phyloP scores from a whole-genome alignment of 2,329 filamentous ascomycete species.

The Pseudocercospora macadamiae region DNA sequence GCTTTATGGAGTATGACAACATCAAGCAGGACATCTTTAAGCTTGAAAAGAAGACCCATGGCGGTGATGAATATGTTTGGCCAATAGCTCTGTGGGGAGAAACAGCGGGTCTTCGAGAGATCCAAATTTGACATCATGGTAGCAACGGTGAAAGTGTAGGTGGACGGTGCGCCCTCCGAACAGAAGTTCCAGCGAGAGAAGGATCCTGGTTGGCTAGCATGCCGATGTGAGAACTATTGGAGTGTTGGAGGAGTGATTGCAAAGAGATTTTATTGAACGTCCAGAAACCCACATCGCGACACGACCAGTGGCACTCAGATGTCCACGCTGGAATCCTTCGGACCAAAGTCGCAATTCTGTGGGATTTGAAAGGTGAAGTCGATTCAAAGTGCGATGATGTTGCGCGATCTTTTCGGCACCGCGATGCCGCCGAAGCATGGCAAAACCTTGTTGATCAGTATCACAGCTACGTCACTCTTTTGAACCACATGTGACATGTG shows the following conservation, averaged over 20 bases:
- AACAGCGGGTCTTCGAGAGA: neutral
- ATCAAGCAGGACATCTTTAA: neutral
- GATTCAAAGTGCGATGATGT: neutral
- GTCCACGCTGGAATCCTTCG: neutral
- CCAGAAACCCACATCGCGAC: neutral
- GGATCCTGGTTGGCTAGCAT: too few species aligned
- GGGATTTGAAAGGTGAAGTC: neutral
- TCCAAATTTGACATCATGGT: neutral
- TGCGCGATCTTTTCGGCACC: neutral
- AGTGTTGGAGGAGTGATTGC: neutral
- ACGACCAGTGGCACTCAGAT: neutral
- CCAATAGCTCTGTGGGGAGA: neutral
- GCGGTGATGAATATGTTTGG: neutral
- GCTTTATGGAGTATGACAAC: neutral
- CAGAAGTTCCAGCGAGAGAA: too few species aligned
- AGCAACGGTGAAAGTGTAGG: neutral
- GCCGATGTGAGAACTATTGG: too few species aligned
- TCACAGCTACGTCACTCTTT: neutral
- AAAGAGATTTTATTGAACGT: neutral
- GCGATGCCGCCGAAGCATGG: conserved; percentile 1
- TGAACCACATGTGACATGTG: neutral
- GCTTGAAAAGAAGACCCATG: neutral
- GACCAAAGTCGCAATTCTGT: neutral
- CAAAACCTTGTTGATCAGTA: neutral
- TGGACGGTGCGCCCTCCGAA: too few species aligned